Base-by-base conservation (phyloP, 2,329 filamentous ascomycete species). In the Stenocarpella maydis region DNA sequence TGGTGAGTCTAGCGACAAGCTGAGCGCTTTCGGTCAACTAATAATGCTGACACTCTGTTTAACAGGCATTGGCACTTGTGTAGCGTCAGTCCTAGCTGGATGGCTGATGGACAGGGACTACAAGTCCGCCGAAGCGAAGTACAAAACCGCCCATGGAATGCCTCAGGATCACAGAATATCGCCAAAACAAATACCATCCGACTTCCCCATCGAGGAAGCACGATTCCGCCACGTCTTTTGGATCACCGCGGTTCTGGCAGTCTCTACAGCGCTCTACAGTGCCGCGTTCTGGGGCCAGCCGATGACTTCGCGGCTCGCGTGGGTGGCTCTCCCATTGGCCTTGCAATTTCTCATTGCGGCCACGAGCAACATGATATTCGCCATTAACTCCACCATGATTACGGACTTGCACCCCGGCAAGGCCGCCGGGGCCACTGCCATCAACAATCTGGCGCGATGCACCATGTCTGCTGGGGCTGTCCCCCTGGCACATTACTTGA, bases 211-310 rank as follows among this genome's bases (percentile, higher is more conserved):
- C 10, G 52, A 60, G n/a, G 75, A 75, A 15, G 77, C 79, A 7
- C 77, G 81, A 0, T 76, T 84, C 21, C 76, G 76, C 15, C 77
- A 80, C 63, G 75, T 82, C 9, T 80, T 79, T 43, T 81, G 79
- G 77, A 77, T 82, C 69, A 77, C 76, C 5, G 72, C 73, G 1
- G 50, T 80, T 3, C 82, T 84, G 71, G 75, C 79, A 3, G 65
- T 77, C 10, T 74, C 75, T 24, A 77, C 77, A 0, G 77, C 73
- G 9, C 71, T 74, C 10, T 82, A 84, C 64, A 80, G 80, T 4
- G 37, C 45, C 21, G 21, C 37, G 1, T 31, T 61, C 19, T 19
- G 19, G 1, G 10, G 37, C 9, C 19, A 41, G 19, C 19, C 31
- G 1, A 37, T 72, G 0, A 71, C 61, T 9, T 71, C 69, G 4